These are phyloP conservation scores for Helicocarpus griseus DNA, from an alignment of 2,329 filamentous ascomycete species.

Conservation along the genomic window DNA sequence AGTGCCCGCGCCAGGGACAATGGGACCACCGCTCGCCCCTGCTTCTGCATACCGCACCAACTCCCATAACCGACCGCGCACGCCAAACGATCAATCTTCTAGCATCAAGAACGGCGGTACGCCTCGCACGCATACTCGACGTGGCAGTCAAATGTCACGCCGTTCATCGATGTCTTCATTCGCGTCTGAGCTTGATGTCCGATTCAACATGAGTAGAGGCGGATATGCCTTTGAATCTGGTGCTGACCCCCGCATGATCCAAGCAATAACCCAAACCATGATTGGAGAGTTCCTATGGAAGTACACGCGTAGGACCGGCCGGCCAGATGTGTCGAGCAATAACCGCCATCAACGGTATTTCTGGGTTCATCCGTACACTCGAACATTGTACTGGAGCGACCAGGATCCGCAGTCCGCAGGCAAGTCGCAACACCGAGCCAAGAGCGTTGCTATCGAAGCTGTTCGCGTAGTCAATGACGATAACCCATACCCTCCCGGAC, in stretches of 20 bases:
- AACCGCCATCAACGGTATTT: slow-evolving; percentile 93
- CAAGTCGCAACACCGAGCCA: slow-evolving; percentile 65
- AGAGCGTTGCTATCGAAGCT: slow-evolving; percentile 89
- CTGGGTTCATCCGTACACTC: slow-evolving; percentile 97
- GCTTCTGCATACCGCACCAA: slow-evolving; percentile 59
- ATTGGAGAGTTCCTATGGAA: slow-evolving; percentile 99
- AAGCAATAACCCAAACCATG: slow-evolving; percentile 98
- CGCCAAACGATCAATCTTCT: slow-evolving; percentile 46
- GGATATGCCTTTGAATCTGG: slow-evolving; percentile 54
- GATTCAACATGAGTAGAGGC: slow-evolving; percentile 67
- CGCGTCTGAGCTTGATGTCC: slow-evolving; percentile 80
- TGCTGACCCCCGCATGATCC: slow-evolving; percentile 95
- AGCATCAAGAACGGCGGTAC: slow-evolving; percentile 49
- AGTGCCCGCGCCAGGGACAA: slow-evolving; percentile 37
- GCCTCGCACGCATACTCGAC: slow-evolving; percentile 37
- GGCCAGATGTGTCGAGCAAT: slow-evolving; percentile 67
- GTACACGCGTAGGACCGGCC: slow-evolving; percentile 90
- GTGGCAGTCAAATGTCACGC: slow-evolving; percentile 43
- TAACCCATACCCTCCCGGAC: slow-evolving; percentile 86
- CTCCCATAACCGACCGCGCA: slow-evolving; percentile 45
- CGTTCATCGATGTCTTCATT: slow-evolving; percentile 92
- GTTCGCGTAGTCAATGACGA: slow-evolving; percentile 88
- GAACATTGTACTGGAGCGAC: slow-evolving; percentile 94
- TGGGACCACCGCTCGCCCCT: slow-evolving; percentile 79
- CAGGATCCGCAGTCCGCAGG: slow-evolving; percentile 71